These are phyloP conservation scores for Tylopilus sp. DNA, from an alignment of 768 basidiomycete genomes.

Conservation along the genomic window DNA sequence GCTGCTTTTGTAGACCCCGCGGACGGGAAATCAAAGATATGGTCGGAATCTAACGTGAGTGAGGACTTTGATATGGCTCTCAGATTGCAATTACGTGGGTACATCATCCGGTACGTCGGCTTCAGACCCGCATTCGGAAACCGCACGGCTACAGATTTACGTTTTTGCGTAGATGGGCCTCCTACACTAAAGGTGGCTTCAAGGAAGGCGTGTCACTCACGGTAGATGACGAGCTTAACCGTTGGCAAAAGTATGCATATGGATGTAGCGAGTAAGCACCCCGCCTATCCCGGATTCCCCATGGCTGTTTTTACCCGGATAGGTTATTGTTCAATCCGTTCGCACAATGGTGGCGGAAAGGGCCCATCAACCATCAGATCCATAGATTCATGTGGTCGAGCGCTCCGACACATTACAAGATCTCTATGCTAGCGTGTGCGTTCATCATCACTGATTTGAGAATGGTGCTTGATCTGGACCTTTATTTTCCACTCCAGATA, in stretches of 20 bases:
- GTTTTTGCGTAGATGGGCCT: slow-evolving; percentile 54
- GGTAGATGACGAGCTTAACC: slow-evolving; percentile 84
- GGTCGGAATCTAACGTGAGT: slow-evolving; percentile 65
- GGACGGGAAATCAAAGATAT: slow-evolving; percentile 63
- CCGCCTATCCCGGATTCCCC: slow-evolving; percentile 7
- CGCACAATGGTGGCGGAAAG: slow-evolving; percentile 69
- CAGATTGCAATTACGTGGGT: slow-evolving; percentile 56
- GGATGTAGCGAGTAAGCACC: slow-evolving; percentile 53
- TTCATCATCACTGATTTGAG: slow-evolving; percentile 12
- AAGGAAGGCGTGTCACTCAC: slow-evolving; percentile 91
- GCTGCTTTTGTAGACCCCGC: slow-evolving; percentile 63
- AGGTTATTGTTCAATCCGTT: slow-evolving; percentile 86
- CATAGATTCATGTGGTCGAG: slow-evolving; percentile 72
- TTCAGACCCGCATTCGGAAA: background rate
- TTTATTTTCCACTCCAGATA: slow-evolving; percentile 28
- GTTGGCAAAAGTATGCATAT: slow-evolving; percentile 90
- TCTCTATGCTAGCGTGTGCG: slow-evolving; percentile 55
- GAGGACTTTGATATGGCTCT: slow-evolving; percentile 73
- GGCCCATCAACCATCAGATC: slow-evolving; percentile 82
- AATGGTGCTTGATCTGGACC: background rate
- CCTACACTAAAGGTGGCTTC: slow-evolving; percentile 81
- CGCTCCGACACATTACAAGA: slow-evolving; percentile 80
- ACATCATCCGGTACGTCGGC: slow-evolving; percentile 54
- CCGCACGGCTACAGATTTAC: background rate
- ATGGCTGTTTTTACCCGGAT: slow-evolving; percentile 18